These are phyloP conservation scores for Debaryomyces robertsiae DNA, from an alignment of 1,139 yeast species.

Conservation along the genomic window DNA sequence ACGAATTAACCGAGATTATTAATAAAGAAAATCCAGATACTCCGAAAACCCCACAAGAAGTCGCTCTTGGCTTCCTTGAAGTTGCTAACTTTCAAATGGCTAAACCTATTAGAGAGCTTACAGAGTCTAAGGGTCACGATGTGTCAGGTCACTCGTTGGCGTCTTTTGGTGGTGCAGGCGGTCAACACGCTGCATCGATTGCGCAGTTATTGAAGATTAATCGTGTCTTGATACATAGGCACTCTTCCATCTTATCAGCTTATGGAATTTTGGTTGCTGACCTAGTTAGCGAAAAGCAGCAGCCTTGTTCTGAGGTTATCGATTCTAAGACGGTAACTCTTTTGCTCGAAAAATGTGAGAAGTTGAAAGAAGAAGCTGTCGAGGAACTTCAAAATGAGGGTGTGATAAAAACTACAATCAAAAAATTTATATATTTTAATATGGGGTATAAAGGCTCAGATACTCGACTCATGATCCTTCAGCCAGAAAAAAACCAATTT, in stretches of 20 bases:
- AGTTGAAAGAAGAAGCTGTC: constrained; percentile 18
- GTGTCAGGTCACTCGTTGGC: constrained; percentile 50
- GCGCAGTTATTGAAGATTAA: constrained; percentile 50
- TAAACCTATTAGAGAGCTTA: constrained; percentile 55
- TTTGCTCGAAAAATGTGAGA: constrained; percentile 28
- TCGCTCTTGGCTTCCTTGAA: constrained; percentile 54
- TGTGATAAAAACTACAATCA: constrained; percentile 23
- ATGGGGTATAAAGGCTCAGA: constrained; percentile 77
- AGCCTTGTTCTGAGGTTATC: constrained; percentile 36
- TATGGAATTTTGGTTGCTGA: constrained; percentile 60
- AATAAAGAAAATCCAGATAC: constrained; percentile 28
- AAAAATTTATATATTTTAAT: constrained; percentile 60
- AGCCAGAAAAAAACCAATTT: constrained; percentile 16
- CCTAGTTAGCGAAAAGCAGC: constrained; percentile 58
- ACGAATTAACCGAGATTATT: constrained; percentile 36
- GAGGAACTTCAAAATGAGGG: constrained; percentile 22
- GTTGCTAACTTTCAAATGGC: constrained; percentile 62
- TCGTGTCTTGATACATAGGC: constrained; percentile 50
- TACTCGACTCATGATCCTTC: constrained; percentile 63
- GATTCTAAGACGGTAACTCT: constrained; percentile 13
- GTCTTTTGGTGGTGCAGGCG: constrained; percentile 63
- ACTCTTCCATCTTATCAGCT: constrained; percentile 57
- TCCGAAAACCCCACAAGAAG: constrained; percentile 41
- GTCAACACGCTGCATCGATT: constrained; percentile 57
- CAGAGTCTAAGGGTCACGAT: constrained; percentile 56